A percentile compares a stretch with the other conserved stretches of the same genome.
Conservation (phyloP, 2,329 filamentous ascomycete species). For the Apiospora pterosperma region DNA sequence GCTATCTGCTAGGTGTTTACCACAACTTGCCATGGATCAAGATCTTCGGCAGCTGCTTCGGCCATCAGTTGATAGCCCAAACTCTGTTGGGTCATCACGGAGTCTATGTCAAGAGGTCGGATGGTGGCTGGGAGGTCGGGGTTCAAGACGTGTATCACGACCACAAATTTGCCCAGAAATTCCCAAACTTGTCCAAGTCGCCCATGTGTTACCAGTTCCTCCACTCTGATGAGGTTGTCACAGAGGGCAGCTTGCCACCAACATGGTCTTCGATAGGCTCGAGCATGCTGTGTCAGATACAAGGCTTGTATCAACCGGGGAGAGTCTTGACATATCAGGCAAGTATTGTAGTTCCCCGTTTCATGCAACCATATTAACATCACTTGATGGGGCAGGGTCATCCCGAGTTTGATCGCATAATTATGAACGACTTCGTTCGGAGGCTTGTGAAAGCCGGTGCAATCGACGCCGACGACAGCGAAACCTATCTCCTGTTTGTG, state of each 20-base stretch:
- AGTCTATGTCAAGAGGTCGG: conserved; percentile 3
- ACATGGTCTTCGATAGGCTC: conserved; percentile 9
- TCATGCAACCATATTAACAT: neutral
- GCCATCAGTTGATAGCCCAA: conserved; percentile 10
- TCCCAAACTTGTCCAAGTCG: conserved; percentile 2
- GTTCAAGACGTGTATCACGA: conserved; percentile 7
- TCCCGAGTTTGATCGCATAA: conserved; percentile 8
- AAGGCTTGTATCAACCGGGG: conserved; percentile 9
- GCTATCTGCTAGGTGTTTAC: conserved; percentile 6
- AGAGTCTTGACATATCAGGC: conserved; percentile 12
- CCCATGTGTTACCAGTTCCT: conserved; percentile 10
- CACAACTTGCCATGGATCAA: conserved; percentile 6
- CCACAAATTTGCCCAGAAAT: neutral
- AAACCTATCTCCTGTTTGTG: neutral
- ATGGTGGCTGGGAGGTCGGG: conserved; percentile 10
- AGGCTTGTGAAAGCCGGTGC: neutral
- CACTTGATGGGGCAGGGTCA: neutral
- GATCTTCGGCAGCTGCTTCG: conserved; percentile 12
- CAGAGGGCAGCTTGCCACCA: neutral
- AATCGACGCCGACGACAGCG: neutral
- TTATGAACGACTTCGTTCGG: conserved; percentile 7
- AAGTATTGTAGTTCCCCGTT: neutral
- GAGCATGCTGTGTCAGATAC: conserved; percentile 6
- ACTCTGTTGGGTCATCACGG: conserved; percentile 5
- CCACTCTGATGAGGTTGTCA: conserved; percentile 8